Percentiles rank a stretch among this genome's conserved stretches.
Evolutionary conservation across 2,329 filamentous ascomycete species (phyloP).

Genomic region (Myrmaecium sp.): DNA sequence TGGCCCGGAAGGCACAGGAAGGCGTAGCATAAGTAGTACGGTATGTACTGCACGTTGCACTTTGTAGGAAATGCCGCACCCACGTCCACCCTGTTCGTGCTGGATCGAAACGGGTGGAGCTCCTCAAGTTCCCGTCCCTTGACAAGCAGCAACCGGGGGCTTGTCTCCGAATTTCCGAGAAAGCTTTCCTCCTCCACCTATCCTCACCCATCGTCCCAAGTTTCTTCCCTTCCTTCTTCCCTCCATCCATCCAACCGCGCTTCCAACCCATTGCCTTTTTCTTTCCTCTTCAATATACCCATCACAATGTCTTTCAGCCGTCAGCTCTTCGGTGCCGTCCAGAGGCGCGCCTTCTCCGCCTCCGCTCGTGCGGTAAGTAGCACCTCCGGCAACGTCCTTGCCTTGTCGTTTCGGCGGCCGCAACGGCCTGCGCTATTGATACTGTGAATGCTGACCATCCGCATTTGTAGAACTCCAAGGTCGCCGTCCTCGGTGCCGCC

Average conservation of each 20-base stretch:
- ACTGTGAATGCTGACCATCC: conserved; percentile 10
- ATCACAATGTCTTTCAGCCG: conserved; percentile 55
- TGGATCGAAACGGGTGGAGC: too few relatives aligned
- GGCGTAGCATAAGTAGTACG: too few relatives aligned
- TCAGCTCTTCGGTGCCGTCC: conserved; percentile 31
- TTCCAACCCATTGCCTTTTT: conserved; percentile 6
- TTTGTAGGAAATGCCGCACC: too few relatives aligned
- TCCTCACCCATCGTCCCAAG: too few relatives aligned
- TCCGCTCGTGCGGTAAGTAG: conserved; percentile 32
- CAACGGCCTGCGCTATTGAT: conserved; percentile 4
- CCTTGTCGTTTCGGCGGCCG: conserved; percentile 13
- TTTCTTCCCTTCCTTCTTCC: conserved; percentile 4
- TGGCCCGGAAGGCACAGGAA: too few relatives aligned
- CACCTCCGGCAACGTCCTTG: conserved; percentile 7
- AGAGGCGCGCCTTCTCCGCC: conserved; percentile 36
- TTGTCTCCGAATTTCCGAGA: too few relatives aligned
- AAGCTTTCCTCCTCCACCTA: too few relatives aligned
- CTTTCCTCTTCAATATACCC: conserved; percentile 9
- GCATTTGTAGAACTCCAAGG: conserved; percentile 71
- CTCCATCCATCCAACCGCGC: conserved; percentile 10
- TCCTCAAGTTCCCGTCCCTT: too few relatives aligned
- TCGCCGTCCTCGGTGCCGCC: conserved; percentile 87
- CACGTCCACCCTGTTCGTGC: too few relatives aligned
- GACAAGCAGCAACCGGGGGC: too few relatives aligned
- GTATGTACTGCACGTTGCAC: too few relatives aligned